Percentiles rank a stretch among this genome's conserved stretches.
Evolutionary conservation across 208 protist species (phyloP).

Genomic region (Trypanosomatidae sp.): DNA sequence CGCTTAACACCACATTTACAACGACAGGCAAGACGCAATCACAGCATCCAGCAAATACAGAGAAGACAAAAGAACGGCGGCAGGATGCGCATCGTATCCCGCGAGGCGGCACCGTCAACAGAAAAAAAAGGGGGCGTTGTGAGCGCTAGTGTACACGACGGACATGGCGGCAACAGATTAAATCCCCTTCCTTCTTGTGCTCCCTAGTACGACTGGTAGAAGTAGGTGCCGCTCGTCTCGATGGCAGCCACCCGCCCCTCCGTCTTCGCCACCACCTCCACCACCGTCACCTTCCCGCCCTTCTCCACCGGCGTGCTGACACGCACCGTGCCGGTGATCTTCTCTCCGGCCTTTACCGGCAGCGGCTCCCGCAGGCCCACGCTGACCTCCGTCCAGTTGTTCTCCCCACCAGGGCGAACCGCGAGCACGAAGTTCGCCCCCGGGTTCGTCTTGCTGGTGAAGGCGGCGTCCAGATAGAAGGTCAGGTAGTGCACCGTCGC

Average conservation of each 20-base stretch:
- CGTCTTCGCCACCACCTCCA: constrained; percentile 72
- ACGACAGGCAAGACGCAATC: no score
- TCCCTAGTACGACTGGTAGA: constrained; percentile 75
- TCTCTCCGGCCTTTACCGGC: constrained; percentile 72
- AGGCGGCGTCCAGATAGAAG: constrained; percentile 82
- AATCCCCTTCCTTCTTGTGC: not conserved
- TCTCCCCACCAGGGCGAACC: constrained; percentile 71
- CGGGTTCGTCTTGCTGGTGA: constrained; percentile 64
- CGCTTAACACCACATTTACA: no score
- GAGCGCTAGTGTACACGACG: no score
- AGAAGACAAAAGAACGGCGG: no score
- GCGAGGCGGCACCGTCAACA: no score
- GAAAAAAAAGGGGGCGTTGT: no score
- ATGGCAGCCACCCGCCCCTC: constrained; percentile 56
- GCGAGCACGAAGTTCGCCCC: constrained; percentile 89
- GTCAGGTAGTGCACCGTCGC: constrained; percentile 87
- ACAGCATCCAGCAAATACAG: no score
- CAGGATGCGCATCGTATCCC: no score
- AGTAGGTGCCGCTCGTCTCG: constrained; percentile 66
- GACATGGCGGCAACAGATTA: no score
- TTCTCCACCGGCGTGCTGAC: constrained; percentile 44
- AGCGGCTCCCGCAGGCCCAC: constrained; percentile 66
- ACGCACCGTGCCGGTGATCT: constrained; percentile 54
- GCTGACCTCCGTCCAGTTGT: constrained; percentile 85
- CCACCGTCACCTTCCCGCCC: constrained; percentile 53